These are phyloP conservation scores for Arabidopsis lyrata DNA, from an alignment of 441 rosid genomes.

Conservation along the genomic window DNA sequence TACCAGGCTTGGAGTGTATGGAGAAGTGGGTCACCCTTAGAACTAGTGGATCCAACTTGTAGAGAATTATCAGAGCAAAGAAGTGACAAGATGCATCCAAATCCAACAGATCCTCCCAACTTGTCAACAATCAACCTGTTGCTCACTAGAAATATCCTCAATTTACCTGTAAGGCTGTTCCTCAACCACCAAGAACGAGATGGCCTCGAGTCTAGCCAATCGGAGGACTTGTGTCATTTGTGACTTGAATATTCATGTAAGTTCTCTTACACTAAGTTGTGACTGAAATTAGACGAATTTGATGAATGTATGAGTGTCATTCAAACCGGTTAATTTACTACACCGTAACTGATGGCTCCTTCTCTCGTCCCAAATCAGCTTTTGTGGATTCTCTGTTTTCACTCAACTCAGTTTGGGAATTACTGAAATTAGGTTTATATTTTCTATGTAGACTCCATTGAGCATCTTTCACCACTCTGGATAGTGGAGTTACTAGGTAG, in stretches of 20 bases:
- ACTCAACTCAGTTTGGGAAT: neutral
- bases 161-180: too few relatives aligned
- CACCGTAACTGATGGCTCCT: neutral
- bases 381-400: neutral
- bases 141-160: slow-evolving; percentile 22
- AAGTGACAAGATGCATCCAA: slow-evolving; percentile 53
- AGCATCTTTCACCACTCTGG: neutral
- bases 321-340: too few relatives aligned
- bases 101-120: slow-evolving; percentile 37
- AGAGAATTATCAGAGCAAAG: slow-evolving; percentile 8
- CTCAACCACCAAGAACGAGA: too few relatives aligned
- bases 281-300: too few relatives aligned
- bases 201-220: too few relatives aligned
- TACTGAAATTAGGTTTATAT: neutral
- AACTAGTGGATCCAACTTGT: slow-evolving; percentile 31
- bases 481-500: neutral
- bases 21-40: slow-evolving; percentile 39
- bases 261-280: too few relatives aligned
- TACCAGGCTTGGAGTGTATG: slow-evolving; percentile 47
- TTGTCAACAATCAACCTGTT: slow-evolving; percentile 37
- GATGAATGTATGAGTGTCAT: too few relatives aligned
- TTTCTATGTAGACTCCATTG: neutral
- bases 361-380: neutral
- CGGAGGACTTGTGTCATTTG: too few relatives aligned
- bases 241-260: too few relatives aligned